Conservation (phyloP, 2,329 filamentous ascomycete genomes). For the Claviceps sorghi region DNA sequence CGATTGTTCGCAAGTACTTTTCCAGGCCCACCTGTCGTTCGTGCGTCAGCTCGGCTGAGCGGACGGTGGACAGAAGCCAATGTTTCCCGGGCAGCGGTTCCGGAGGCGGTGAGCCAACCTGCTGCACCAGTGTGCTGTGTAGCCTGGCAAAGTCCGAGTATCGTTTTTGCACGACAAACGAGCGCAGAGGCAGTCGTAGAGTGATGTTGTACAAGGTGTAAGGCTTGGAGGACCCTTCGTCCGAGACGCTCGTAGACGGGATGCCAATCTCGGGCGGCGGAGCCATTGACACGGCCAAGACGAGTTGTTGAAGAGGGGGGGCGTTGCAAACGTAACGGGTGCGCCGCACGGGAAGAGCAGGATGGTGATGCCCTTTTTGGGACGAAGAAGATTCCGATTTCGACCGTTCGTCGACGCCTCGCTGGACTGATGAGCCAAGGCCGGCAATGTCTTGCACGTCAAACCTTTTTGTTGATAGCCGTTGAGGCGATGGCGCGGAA, state of each 20-base stretch:
- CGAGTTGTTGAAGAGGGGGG: too few species aligned
- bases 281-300: constrained; percentile 32
- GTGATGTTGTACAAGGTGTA: constrained; percentile 70
- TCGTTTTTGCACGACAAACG: constrained; percentile 63
- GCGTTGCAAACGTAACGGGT: neutral
- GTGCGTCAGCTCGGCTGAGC: constrained; percentile 54
- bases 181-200: constrained; percentile 60
- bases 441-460: neutral
- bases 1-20: constrained; percentile 56
- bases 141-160: constrained; percentile 67
- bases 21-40: constrained; percentile 55
- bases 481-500: neutral
- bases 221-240: constrained; percentile 40
- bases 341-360: neutral
- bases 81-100: constrained; percentile 55
- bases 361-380: neutral
- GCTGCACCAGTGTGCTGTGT: constrained; percentile 44
- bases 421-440: neutral
- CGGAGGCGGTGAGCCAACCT: constrained; percentile 50
- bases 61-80: constrained; percentile 62
- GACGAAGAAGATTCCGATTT: neutral
- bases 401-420: neutral
- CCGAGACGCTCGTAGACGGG: constrained; percentile 46
- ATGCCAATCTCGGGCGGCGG: constrained; percentile 54
- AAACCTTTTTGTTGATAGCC: neutral